Conservation (phyloP, 768 basidiomycete species). For the Suillus alpinus region DNA sequence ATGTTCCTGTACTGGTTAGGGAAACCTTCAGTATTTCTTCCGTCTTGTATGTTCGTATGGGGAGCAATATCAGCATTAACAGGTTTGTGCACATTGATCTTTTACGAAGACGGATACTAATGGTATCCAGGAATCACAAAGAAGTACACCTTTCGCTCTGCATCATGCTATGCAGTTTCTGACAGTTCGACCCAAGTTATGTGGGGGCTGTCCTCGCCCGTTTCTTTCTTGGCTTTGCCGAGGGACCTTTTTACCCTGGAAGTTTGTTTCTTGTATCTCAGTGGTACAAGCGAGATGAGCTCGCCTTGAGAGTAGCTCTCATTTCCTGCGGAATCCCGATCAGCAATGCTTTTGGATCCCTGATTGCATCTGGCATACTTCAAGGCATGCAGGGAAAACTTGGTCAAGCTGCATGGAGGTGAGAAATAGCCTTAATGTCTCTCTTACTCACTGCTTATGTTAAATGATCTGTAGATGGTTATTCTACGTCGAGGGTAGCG, state of each 20-base stretch:
- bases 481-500: slow-evolving; percentile 28
- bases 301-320: slow-evolving; percentile 35
- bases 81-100: slow-evolving; percentile 17
- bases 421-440: slow-evolving; percentile 17
- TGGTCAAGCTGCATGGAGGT: slow-evolving; percentile 40
- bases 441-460: neutral
- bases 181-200: slow-evolving; percentile 8
- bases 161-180: neutral
- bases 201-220: slow-evolving; percentile 30
- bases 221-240: slow-evolving; percentile 42
- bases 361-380: slow-evolving; percentile 44
- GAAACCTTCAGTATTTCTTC: slow-evolving; percentile 26
- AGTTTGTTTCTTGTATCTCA: slow-evolving; percentile 32
- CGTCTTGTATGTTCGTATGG: slow-evolving; percentile 30
- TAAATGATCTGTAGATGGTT: slow-evolving; percentile 11
- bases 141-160: neutral
- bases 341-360: slow-evolving; percentile 44
- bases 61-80: slow-evolving; percentile 37
- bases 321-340: slow-evolving; percentile 38
- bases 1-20: slow-evolving; percentile 30
- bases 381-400: slow-evolving; percentile 38
- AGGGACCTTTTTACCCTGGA: slow-evolving; percentile 28
- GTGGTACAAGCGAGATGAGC: slow-evolving; percentile 40
- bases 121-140: slow-evolving; percentile 1
- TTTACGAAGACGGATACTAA: neutral